Conservation (phyloP, 129 eudicot genomes). For the Saposhnikovia divaricata region DNA sequence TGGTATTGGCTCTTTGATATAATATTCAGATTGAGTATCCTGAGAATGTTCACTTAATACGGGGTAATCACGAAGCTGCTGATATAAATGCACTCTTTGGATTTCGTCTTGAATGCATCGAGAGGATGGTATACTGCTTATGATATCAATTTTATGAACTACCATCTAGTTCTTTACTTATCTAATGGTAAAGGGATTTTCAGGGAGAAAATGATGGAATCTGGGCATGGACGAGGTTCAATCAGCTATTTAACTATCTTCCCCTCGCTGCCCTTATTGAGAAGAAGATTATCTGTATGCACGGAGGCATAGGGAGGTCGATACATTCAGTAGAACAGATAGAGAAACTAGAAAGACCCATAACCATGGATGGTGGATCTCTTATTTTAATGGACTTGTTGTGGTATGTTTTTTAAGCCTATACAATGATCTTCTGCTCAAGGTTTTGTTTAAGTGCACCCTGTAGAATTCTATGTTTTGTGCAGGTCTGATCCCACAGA, state of each 20-base stretch:
- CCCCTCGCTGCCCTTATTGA: conserved; percentile 96
- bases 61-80: conserved; percentile 99
- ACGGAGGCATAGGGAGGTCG: conserved; percentile 98
- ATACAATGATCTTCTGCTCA: background rate
- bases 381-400: conserved; percentile 81
- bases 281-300: conserved; percentile 93
- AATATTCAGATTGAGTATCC: conserved; percentile 79
- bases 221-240: conserved; percentile 98
- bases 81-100: conserved; percentile 98
- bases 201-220: conserved; percentile 98
- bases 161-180: background rate
- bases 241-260: conserved; percentile 86
- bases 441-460: conserved; percentile 2
- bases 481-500: conserved; percentile 98
- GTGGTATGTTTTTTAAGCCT: conserved; percentile 39
- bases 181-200: conserved; percentile 17
- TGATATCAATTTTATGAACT: background rate
- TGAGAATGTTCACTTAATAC: conserved; percentile 92
- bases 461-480: background rate
- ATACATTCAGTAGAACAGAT: conserved; percentile 94
- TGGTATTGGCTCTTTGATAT: background rate
- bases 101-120: conserved; percentile 95
- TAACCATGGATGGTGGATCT: conserved; percentile 99
- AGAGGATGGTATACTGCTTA: conserved; percentile 68
- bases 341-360: conserved; percentile 93